Percentiles rank a stretch among this genome's conserved stretches.
Evolutionary conservation across 352 stramenopile genomes (phyloP).

Genomic region (Phytophthora pini): DNA sequence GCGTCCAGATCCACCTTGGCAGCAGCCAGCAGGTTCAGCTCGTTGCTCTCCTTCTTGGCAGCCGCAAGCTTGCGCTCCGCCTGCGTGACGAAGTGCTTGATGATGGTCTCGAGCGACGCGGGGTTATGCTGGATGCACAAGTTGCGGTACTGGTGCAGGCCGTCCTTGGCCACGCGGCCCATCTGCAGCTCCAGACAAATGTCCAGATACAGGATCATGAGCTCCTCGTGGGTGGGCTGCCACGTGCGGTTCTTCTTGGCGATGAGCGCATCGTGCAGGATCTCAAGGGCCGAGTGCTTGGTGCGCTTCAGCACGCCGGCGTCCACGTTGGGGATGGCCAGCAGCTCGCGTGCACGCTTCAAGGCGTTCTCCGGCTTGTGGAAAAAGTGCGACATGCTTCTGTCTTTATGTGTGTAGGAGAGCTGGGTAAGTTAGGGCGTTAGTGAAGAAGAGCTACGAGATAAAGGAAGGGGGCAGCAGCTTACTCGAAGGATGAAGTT

Average conservation of each 20-base stretch:
- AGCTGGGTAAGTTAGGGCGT: slow-evolving; percentile 15
- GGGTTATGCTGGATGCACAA: slow-evolving; percentile 94
- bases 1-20: slow-evolving; percentile 92
- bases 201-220: slow-evolving; percentile 97
- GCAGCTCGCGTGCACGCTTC: slow-evolving; percentile 90
- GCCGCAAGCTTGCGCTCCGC: slow-evolving; percentile 89
- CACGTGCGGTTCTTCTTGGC: slow-evolving; percentile 96
- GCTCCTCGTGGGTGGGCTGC: slow-evolving; percentile 97
- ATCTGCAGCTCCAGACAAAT: slow-evolving; percentile 96
- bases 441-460: background rate
- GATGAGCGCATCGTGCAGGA: slow-evolving; percentile 94
- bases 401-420: slow-evolving; percentile 17
- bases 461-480: background rate
- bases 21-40: slow-evolving; percentile 81
- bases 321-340: slow-evolving; percentile 80
- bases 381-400: slow-evolving; percentile 82
- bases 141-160: slow-evolving; percentile 98
- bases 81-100: slow-evolving; percentile 92
- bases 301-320: slow-evolving; percentile 74
- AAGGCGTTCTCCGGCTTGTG: slow-evolving; percentile 93
- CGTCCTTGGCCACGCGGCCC: slow-evolving; percentile 96
- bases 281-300: slow-evolving; percentile 85
- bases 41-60: slow-evolving; percentile 88
- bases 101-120: slow-evolving; percentile 95
- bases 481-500: slow-evolving; percentile 21